Evolutionary conservation across 2,329 filamentous ascomycete species (phyloP), one percentile per base, ranked within the genome.

Genomic region (Aspergillus flavus): DNA sequence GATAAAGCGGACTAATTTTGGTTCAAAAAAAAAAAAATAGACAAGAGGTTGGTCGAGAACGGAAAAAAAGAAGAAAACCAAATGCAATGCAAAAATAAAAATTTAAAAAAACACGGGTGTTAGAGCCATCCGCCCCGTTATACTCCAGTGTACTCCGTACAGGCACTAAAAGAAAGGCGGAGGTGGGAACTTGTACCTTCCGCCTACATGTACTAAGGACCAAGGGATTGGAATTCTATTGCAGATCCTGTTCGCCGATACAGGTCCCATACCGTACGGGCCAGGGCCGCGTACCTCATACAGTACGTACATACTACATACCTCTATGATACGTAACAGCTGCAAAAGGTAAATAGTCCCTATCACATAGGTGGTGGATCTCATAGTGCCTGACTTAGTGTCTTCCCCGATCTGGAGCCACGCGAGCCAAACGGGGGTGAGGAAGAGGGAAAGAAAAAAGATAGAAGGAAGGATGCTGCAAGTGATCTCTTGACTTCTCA

Each of bases 341-440:
- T 64, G 61, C 48, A 63, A 57, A 48, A 55, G 63, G 56, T 62
- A 62, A 64, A 64, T 59, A 62, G 61, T 66, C 32, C 58, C 54
- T 66, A 57, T 57, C 61, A 59, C 54, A 55, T 55, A 39, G 52
- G 61, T n/a, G 50, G 64, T 67, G 61, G 64, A 66, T 66, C 65
- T 59, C 53, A 64, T 66, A 68, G 65, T 64, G 62, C 64, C 61
- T 66, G 59, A 50, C 61, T 68, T 68, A 62, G 65, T 57, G 68
- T 61, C 57, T 56, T 57, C 66, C 16, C 53, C 65, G 65, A 67
- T 69, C 67, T 68, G 61, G 61, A 67, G 66, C 68, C 69, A 71
- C 69, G 67, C 66, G 65, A 71, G 66, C 64, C 61, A 62, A 64
- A 63, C 62, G 59, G 64, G 59, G 61, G 43, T 59, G 36, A 60